Base-by-base conservation (phyloP, 495 filamentous ascomycete species). In the Xylaria palmicola region DNA sequence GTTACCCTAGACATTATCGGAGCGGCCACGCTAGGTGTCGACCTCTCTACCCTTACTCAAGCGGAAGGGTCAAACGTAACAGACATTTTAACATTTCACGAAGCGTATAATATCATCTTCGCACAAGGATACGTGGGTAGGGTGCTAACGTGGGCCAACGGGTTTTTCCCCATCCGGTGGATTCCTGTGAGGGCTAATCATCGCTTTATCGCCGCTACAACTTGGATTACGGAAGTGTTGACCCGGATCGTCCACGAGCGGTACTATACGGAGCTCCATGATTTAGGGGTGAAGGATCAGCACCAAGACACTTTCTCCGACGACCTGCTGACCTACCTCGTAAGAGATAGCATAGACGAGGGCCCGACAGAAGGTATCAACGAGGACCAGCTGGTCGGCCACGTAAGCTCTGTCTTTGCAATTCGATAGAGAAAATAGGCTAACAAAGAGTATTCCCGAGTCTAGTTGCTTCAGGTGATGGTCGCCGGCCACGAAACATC, bases 1-100 rank as follows among this genome's bases (percentile, higher is more conserved):
- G 43, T 61, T 17, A 88, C 88, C 0, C 83, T 91, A 1, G 89
- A 91, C 62, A 86, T 91, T 54, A 90, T 91, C 49, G 87, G 88
- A 3, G 72, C 81, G 2, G 82, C 85, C 0, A 85, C 86, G 3
- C 82, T 90, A 65, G 88, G 87, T 0, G 76, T 83, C 3, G 86
- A 91, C n/a, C 89, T 91, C 55, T 68, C 76, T 36, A 80, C 84
- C 0, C 63, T 91, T 9, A 68, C 61, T 50, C 19, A 40, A 34
- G 7, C 67, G 67, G 50, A 34, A 53, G 22, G 45, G 54, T 3
- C 56, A n/a, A 20, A 30, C 15, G 7, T 4, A n/a, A 49, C 45
- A 49, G 22, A 9, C 26, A 24, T 10, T 9, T 30, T 26, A 10
- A 30, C 19, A 19, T 49, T 49, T 24, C 45, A 49, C 26, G 22